These are phyloP conservation scores for Boletus subparvulus DNA, from an alignment of 768 basidiomycete species.

Conservation along the genomic window DNA sequence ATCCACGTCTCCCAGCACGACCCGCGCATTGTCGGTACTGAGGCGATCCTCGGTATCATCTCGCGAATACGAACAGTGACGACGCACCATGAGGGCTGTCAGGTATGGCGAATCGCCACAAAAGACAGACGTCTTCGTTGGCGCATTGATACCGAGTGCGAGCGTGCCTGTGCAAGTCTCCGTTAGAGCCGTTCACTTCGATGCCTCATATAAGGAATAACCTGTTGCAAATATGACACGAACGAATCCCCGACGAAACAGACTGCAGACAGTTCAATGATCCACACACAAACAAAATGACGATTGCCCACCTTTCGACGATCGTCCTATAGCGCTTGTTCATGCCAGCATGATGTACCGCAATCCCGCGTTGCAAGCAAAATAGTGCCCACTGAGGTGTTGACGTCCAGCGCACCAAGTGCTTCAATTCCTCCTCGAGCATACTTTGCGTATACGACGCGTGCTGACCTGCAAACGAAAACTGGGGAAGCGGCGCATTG, in stretches of 20 bases:
- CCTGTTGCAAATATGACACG: constrained; percentile 69
- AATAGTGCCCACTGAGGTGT: constrained; percentile 44
- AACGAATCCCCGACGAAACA: constrained; percentile 62
- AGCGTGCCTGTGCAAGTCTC: constrained; percentile 48
- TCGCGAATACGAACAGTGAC: background rate
- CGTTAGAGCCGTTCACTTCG: background rate
- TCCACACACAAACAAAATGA: background rate
- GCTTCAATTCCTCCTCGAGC: constrained; percentile 47
- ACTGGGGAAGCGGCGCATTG: constrained; percentile 53
- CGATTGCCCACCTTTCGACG: constrained; percentile 50
- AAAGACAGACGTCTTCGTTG: constrained; percentile 64
- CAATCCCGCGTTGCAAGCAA: constrained; percentile 60
- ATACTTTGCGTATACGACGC: constrained; percentile 46
- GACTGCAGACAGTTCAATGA: constrained; percentile 7
- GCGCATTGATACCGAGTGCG: constrained; percentile 75
- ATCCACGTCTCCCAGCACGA: constrained; percentile 71
- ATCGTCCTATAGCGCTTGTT: constrained; percentile 56
- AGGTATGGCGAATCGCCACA: constrained; percentile 60
- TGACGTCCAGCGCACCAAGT: constrained; percentile 35
- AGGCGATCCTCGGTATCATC: background rate
- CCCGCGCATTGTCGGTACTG: constrained; percentile 76
- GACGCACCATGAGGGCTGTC: constrained; percentile 57
- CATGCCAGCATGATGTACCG: constrained; percentile 72
- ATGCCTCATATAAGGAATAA: constrained; percentile 14
- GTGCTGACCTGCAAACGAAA: constrained; percentile 53